These are phyloP conservation scores for Geosmithia morbida DNA, from an alignment of 2,329 filamentous ascomycete species.

Conservation along the genomic window DNA sequence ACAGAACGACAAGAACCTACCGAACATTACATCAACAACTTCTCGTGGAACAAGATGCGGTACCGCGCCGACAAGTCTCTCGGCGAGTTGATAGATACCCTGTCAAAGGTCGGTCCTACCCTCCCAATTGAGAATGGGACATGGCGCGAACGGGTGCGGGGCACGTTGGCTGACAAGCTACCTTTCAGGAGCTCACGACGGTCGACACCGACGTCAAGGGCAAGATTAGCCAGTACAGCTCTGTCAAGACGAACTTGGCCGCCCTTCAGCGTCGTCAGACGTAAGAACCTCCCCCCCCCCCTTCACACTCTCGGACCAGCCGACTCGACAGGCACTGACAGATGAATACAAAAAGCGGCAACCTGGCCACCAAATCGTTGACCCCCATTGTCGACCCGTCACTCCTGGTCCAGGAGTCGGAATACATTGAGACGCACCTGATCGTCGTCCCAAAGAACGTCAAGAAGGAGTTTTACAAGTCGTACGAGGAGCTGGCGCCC, in stretches of 20 bases:
- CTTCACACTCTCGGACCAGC: neutral
- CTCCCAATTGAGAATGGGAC: too few species aligned
- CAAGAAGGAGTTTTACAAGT: constrained; percentile 77
- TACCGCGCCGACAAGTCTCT: constrained; percentile 89
- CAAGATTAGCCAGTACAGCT: constrained; percentile 91
- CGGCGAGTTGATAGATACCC: constrained; percentile 67
- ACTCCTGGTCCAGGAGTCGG: constrained; percentile 73
- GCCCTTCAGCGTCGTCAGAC: constrained; percentile 77
- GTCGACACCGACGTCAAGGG: constrained; percentile 93
- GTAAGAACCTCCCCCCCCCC: constrained; percentile 28
- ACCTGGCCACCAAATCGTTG: constrained; percentile 86
- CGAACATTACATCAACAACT: constrained; percentile 78
- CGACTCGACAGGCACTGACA: neutral
- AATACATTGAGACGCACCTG: constrained; percentile 93
- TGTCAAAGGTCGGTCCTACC: constrained; percentile 57
- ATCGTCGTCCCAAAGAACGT: constrained; percentile 70
- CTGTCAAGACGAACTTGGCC: constrained; percentile 72
- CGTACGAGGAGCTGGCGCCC: constrained; percentile 74
- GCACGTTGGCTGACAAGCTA: neutral
- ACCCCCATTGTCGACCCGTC: constrained; percentile 74
- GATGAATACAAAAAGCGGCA: constrained; percentile 44
- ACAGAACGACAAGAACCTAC: constrained; percentile 65
- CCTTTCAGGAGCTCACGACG: constrained; percentile 63
- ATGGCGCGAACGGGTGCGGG: too few species aligned
- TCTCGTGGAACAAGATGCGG: constrained; percentile 95